Base-by-base conservation (phyloP, 208 protist genomes). In the Crithidia brevicula region DNA sequence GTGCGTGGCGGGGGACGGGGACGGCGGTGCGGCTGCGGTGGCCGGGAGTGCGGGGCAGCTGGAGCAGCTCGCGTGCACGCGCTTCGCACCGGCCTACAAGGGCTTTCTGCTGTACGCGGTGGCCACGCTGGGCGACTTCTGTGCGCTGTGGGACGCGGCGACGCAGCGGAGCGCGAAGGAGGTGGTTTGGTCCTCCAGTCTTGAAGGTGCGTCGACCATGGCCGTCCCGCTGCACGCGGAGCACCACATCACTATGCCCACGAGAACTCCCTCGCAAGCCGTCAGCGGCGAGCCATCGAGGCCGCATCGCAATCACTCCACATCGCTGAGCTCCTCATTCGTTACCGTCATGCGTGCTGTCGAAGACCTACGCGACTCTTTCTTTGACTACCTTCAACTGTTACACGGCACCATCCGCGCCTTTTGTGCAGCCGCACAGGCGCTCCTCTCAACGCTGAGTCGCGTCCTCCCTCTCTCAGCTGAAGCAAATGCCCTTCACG, bases 41-140 rank as follows among this genome's bases (percentile, higher is more conserved):
- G 11, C 11, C n/a, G 57, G 43, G 54, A 25, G 53, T 20, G 53
- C 34, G 53, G 34, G n/a, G 53, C 34, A 59, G 36, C 53, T 59
- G 53, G 34, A 59, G 34, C 53, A 46, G 53, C 36, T 59, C 10
- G 53, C 53, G 3, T 45, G 53, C 53, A 59, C 53, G 0, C 53
- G 53, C 53, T 59, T 59, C 22, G 53, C 34, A 0, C 34, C 53
- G 6, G 53, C 53, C 22, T 59, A 59, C 53, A 22, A 59, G 53
- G n/a, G 34, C 36, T 59, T 59, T 13, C 53, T 59, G 53, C 53
- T 59, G 53, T 59, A 59, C 53, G 22, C 53, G 6, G 53, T 59
- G 34, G 53, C 53, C 20, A 59, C 34, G 20, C 53, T 59, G 8
- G 53, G 53, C 36, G 53, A 59, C 36, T 59, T 59, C 53, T 46